These are phyloP conservation scores for Chalciporus sp. DNA, from an alignment of 1,284 basidiomycete species.

Conservation along the genomic window DNA sequence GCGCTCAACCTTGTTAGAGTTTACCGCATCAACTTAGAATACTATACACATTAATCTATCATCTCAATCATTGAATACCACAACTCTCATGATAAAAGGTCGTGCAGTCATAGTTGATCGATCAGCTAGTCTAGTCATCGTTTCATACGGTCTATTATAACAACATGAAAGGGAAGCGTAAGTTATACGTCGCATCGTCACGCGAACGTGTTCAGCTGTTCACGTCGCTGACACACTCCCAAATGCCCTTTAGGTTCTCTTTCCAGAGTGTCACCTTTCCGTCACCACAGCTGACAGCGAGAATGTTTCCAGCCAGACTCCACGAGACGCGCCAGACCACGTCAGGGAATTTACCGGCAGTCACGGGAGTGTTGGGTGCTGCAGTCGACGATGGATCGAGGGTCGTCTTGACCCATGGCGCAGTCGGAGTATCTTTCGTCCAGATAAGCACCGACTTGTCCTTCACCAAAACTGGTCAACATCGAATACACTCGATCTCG, in stretches of 20 bases:
- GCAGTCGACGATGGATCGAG: constrained; percentile 73
- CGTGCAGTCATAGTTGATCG: neutral
- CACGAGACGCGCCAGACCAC: constrained; percentile 98
- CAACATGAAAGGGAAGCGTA: too few species aligned
- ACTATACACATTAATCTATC: constrained; percentile 13
- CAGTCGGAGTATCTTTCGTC: constrained; percentile 82
- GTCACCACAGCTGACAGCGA: constrained; percentile 97
- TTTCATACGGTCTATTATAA: neutral
- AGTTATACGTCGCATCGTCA: too few species aligned
- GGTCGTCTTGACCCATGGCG: constrained; percentile 84
- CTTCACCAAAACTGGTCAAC: constrained; percentile 31
- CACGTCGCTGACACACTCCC: constrained; percentile 97
- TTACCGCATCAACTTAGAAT: constrained; percentile 11
- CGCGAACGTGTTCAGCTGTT: constrained; percentile 55
- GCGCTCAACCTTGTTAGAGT: constrained; percentile 10
- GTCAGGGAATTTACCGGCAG: constrained; percentile 81
- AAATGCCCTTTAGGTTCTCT: constrained; percentile 90
- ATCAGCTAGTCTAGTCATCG: neutral
- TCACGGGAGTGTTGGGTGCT: constrained; percentile 23
- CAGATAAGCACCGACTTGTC: constrained; percentile 95
- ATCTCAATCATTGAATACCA: constrained; percentile 11
- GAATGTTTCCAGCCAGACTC: constrained; percentile 94
- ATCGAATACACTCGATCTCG: too few species aligned
- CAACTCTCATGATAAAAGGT: constrained; percentile 1
- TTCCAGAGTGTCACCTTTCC: constrained; percentile 99